phyloP scores from a whole-genome alignment of 371 early-diverging fungal genomes.

The Haplosporangium sp. region DNA sequence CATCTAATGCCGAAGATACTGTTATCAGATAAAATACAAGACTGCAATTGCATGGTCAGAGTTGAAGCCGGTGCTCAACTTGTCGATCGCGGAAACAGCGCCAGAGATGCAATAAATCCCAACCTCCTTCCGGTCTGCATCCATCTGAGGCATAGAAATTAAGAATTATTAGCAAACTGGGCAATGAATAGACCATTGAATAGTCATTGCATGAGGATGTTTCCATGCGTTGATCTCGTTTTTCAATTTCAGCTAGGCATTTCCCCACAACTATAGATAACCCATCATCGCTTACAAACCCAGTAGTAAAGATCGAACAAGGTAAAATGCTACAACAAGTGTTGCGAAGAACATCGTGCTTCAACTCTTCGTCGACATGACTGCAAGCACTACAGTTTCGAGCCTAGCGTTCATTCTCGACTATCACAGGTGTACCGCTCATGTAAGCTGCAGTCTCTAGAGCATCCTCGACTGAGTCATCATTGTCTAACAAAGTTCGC shows the following conservation, averaged over 20 bases:
- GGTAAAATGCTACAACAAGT: conserved; percentile 1
- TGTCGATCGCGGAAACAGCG: conserved; percentile 71
- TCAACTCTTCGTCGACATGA: no score
- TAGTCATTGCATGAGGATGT: not conserved
- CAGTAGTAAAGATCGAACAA: conserved; percentile 69
- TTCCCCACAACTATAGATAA: conserved; percentile 73
- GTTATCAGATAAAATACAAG: no score
- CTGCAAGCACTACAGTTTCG: conserved; percentile 39
- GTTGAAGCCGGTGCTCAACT: conserved; percentile 72
- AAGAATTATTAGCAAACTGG: no score
- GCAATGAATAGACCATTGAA: no score
- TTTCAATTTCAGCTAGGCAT: conserved; percentile 82
- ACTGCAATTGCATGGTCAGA: conserved; percentile 54
- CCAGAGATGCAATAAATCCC: conserved; percentile 90
- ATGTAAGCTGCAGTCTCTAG: conserved; percentile 2
- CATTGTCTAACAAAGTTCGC: conserved; percentile 34
- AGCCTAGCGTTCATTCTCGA: conserved; percentile 32
- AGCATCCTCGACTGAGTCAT: conserved; percentile 19
- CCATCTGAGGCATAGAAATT: no score
- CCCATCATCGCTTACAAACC: conserved; percentile 69
- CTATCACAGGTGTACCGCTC: conserved; percentile 7
- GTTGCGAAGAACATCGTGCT: not conserved
- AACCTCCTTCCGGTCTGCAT: conserved; percentile 77
- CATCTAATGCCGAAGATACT: no score
- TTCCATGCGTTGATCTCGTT: conserved; percentile 59